Evolutionary conservation across 1,284 basidiomycete genomes (phyloP), one percentile per base, ranked within the genome.

Genomic region (Tylopilus sp.): DNA sequence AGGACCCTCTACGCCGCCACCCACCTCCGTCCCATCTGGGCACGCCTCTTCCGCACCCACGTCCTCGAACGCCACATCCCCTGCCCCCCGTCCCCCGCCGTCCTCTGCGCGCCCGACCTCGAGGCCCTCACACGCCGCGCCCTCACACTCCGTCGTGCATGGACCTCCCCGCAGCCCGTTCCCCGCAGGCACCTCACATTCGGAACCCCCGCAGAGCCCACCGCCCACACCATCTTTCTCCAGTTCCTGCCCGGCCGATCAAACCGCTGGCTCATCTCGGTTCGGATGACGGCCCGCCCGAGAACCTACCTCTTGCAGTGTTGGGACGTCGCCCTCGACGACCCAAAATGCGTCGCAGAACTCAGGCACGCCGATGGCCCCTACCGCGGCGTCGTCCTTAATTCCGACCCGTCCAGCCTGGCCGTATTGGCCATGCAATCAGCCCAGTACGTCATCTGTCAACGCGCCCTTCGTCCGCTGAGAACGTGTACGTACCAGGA

Each of bases 1-100:
- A 77, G 65, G 52, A 54, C 57, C 6, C 71, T 82, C 36, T 54
- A 61, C 18, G 57, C 66, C 1, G 58, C 76, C 17, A 78, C 80
- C 0, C 71, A 68, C 20, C 60, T 73, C 3, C 77, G 74, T 18
- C 66, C 70, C 40, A 68, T 83, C 29, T 85, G 82, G 82, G 62
- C 70, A 15, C 52, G 67, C 14, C 68, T 79, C 15, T 61, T 83
- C 28, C 68, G 66, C 15, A 62, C 52, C 24, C 68, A 75, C 47
- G 65, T 80, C 35, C 55, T 75, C 37, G 64, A 69, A 9, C 57
- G 66, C n/a, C 66, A 71, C 50, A 63, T 82, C 18, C 81, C 83
- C 5, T 63, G 75, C 26, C 79, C 78, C 2, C 12, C 44, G n/a
- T 7, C 10, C 41, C 49, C 77, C 11, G 63, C 68, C 0, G 54